A percentile compares a stretch with the other conserved stretches of the same genome.
Conservation (phyloP, 1,139 yeast genomes). For the Scheffersomyces quercinus region DNA sequence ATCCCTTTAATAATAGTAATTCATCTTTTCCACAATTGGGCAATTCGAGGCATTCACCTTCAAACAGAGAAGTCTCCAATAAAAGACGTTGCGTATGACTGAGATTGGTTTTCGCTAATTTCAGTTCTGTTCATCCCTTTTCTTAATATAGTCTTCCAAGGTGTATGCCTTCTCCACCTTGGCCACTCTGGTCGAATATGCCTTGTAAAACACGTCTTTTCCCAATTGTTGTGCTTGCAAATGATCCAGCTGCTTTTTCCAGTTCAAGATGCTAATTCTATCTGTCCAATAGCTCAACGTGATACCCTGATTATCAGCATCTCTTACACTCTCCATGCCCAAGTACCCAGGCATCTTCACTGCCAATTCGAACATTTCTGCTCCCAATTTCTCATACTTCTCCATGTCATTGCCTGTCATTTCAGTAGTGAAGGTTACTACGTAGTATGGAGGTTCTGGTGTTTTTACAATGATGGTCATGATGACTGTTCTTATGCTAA, state of each 20-base stretch:
- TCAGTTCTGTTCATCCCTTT: no score
- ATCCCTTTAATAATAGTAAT: no score
- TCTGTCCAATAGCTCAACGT: conserved; percentile 20
- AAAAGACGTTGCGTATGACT: no score
- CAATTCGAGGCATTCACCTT: no score
- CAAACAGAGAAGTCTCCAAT: no score
- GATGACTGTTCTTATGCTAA: background rate
- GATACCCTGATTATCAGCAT: conserved; percentile 13
- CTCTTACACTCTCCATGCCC: conserved; percentile 16
- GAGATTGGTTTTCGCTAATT: no score
- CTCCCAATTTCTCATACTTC: conserved; percentile 8
- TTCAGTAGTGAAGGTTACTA: conserved; percentile 14
- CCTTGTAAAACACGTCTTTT: conserved; percentile 10
- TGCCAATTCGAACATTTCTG: conserved; percentile 14
- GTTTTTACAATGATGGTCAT: conserved; percentile 7
- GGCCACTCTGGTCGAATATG: conserved; percentile 13
- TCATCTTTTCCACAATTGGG: no score
- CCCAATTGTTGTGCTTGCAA: conserved; percentile 14
- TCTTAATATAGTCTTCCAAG: background rate
- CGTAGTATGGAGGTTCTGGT: conserved; percentile 15
- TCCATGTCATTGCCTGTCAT: conserved; percentile 3
- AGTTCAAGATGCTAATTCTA: conserved; percentile 9
- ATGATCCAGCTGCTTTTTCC: conserved; percentile 16
- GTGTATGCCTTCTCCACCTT: conserved; percentile 15
- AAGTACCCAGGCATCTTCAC: conserved; percentile 13